These are phyloP conservation scores for Trypanosoma cruzi DNA, from an alignment of 208 protist genomes.

Conservation along the genomic window DNA sequence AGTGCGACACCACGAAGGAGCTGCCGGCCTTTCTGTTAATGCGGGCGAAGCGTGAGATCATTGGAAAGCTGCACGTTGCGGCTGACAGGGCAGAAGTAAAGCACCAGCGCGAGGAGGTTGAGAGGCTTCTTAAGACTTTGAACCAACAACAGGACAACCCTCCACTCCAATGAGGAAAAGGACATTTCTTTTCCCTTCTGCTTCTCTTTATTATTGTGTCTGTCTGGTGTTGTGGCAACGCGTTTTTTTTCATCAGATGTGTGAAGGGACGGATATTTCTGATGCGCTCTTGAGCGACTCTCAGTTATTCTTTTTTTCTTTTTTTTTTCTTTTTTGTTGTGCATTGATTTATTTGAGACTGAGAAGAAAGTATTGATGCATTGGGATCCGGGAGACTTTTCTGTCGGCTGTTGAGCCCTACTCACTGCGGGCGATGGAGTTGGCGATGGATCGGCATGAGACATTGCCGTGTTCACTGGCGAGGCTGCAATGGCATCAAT, in stretches of 20 bases:
- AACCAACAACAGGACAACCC: neutral
- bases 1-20: constrained; percentile 64
- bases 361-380: neutral
- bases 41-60: constrained; percentile 73
- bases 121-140: constrained; percentile 35
- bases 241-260: constrained; percentile 7
- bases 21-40: constrained; percentile 75
- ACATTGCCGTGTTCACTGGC: neutral
- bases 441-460: neutral
- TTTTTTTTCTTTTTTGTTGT: neutral
- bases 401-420: neutral
- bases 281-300: neutral
- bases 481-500: neutral
- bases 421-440: neutral
- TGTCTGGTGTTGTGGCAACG: no score
- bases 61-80: constrained; percentile 65
- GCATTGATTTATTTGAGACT: neutral
- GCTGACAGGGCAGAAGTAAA: constrained; percentile 69
- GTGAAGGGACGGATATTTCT: neutral
- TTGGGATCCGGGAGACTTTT: neutral
- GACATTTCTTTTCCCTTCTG: neutral
- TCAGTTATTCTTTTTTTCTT: constrained; percentile 18
- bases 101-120: constrained; percentile 63
- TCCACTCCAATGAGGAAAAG: neutral
- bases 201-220: neutral